A percentile compares a stretch with the other conserved stretches of the same genome.
These are phyloP conservation scores for Cicer chorassanicum DNA, from an alignment of 306 rosid genomes.

Conservation along the genomic window DNA sequence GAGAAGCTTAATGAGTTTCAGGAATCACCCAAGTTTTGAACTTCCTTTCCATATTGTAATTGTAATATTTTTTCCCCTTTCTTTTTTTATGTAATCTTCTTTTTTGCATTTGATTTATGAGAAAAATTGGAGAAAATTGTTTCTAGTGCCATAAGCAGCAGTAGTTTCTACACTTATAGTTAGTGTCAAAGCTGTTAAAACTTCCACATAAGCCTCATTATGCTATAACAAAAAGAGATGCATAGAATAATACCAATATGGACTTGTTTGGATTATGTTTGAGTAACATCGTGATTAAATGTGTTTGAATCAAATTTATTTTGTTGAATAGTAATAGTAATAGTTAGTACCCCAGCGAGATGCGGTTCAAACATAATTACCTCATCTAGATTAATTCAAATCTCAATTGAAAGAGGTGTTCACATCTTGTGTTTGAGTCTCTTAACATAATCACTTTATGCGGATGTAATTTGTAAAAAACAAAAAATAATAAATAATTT, in stretches of 20 bases:
- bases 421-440: too few species aligned
- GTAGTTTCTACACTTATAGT: neutral
- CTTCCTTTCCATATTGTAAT: slow-evolving; percentile 4
- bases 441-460: too few species aligned
- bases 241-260: neutral
- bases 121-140: slow-evolving; percentile 21
- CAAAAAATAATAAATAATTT: too few species aligned
- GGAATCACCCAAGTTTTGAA: slow-evolving; percentile 55
- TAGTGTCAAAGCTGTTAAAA: neutral
- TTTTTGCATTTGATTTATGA: slow-evolving; percentile 11
- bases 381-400: too few species aligned
- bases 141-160: neutral
- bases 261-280: neutral
- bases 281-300: neutral
- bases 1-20: slow-evolving; percentile 66
- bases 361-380: too few species aligned
- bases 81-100: neutral
- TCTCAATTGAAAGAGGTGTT: too few species aligned
- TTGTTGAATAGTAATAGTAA: neutral
- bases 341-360: too few species aligned
- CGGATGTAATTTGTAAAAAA: too few species aligned
- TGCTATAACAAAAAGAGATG: neutral
- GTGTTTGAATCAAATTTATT: neutral
- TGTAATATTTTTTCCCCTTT: neutral
- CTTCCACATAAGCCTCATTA: neutral